Conservation (phyloP, 106 monocot genomes). For the Amphibolis antarctica region DNA sequence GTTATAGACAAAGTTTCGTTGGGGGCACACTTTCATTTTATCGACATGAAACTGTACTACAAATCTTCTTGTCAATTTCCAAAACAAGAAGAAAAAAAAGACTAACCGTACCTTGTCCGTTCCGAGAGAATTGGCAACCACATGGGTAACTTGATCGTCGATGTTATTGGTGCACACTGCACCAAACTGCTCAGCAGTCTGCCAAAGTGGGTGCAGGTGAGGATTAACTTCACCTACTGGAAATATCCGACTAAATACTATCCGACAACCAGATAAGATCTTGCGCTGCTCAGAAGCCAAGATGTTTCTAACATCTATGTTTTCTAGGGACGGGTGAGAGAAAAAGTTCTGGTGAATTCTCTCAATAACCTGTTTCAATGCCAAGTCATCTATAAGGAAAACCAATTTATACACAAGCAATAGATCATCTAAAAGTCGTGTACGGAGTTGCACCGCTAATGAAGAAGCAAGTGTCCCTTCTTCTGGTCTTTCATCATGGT, state of each 20-base stretch:
- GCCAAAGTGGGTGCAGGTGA: conserved; percentile 83
- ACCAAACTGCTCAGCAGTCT: conserved; percentile 96
- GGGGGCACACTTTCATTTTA: too few species aligned
- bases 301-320: conserved; percentile 80
- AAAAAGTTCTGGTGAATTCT: conserved; percentile 77
- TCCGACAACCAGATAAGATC: conserved; percentile 66
- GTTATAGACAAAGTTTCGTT: too few species aligned
- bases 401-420: neutral
- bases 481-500: conserved; percentile 86
- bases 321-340: conserved; percentile 46
- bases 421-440: conserved; percentile 3
- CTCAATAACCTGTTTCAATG: conserved; percentile 67
- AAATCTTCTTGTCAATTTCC: too few species aligned
- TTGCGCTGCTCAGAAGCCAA: conserved; percentile 75
- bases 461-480: conserved; percentile 85
- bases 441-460: conserved; percentile 34
- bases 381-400: neutral
- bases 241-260: conserved; percentile 93
- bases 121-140: conserved; percentile 83
- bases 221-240: conserved; percentile 87
- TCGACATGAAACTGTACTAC: too few species aligned
- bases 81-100: too few species aligned
- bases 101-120: conserved; percentile 73
- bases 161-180: conserved; percentile 81
- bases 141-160: conserved; percentile 91